A percentile compares a stretch with the other conserved stretches of the same genome.
These are phyloP conservation scores for Fistulinella prunicolor DNA, from an alignment of 768 basidiomycete species.

Conservation along the genomic window DNA sequence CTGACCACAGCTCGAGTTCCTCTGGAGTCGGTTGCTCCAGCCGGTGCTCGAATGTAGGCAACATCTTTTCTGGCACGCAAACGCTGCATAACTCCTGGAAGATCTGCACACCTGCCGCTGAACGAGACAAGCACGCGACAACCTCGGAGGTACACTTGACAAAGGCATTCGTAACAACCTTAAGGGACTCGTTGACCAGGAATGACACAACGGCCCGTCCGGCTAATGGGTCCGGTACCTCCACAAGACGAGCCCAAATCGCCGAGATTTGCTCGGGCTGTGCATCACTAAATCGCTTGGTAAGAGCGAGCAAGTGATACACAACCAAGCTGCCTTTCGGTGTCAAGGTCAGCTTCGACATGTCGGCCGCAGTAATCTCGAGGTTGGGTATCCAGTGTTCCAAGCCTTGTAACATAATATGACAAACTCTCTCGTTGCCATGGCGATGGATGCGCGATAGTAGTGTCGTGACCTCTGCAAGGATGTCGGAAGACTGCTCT, in stretches of 20 bases:
- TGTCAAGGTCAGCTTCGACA: slow-evolving; percentile 27
- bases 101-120: slow-evolving; percentile 64
- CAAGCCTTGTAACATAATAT: slow-evolving; percentile 72
- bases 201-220: slow-evolving; percentile 80
- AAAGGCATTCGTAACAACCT: slow-evolving; percentile 75
- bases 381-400: slow-evolving; percentile 84
- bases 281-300: slow-evolving; percentile 65
- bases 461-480: slow-evolving; percentile 69
- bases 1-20: slow-evolving; percentile 75
- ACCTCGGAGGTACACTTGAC: slow-evolving; percentile 77
- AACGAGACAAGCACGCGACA: slow-evolving; percentile 80
- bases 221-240: slow-evolving; percentile 65
- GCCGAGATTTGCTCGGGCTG: slow-evolving; percentile 78
- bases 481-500: slow-evolving; percentile 57
- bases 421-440: slow-evolving; percentile 47
- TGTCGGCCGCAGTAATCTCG: slow-evolving; percentile 49
- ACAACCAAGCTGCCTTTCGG: slow-evolving; percentile 60
- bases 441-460: slow-evolving; percentile 59
- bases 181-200: slow-evolving; percentile 83
- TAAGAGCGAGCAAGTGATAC: slow-evolving; percentile 81
- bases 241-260: slow-evolving; percentile 78
- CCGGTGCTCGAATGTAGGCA: slow-evolving; percentile 73
- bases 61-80: slow-evolving; percentile 82
- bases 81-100: slow-evolving; percentile 84
- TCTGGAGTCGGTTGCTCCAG: slow-evolving; percentile 55